phyloP scores from a whole-genome alignment of 495 filamentous ascomycete genomes.

The Hyaloscypha variabilis region DNA sequence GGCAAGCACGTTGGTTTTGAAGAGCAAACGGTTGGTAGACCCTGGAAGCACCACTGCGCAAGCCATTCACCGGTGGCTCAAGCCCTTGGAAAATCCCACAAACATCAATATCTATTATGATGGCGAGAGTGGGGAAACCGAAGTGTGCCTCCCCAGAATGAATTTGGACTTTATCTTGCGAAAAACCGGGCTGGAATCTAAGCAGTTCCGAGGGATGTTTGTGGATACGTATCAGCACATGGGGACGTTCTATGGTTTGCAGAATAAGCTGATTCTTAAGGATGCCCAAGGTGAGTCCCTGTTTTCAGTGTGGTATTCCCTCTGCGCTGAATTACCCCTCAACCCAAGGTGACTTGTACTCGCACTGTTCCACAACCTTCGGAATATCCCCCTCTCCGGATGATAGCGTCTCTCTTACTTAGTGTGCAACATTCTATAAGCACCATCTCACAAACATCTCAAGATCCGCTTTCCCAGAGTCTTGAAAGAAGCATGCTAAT shows the following conservation, averaged over 20 bases:
- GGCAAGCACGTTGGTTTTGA: neutral
- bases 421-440: too few species aligned
- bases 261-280: slow-evolving; percentile 55
- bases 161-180: slow-evolving; percentile 47
- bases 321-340: too few species aligned
- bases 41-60: slow-evolving; percentile 19
- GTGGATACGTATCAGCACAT: slow-evolving; percentile 55
- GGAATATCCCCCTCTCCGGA: too few species aligned
- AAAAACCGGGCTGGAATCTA: slow-evolving; percentile 42
- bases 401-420: too few species aligned
- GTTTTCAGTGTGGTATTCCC: too few species aligned
- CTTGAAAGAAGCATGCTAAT: too few species aligned
- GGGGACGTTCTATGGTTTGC: slow-evolving; percentile 55
- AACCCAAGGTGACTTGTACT: too few species aligned
- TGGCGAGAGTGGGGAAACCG: slow-evolving; percentile 18
- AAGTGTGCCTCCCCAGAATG: slow-evolving; percentile 50
- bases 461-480: too few species aligned
- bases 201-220: slow-evolving; percentile 55
- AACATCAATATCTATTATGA: slow-evolving; percentile 21
- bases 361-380: too few species aligned
- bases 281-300: too few species aligned
- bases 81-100: slow-evolving; percentile 20
- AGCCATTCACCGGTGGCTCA: slow-evolving; percentile 17
- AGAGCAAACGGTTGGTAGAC: slow-evolving; percentile 12
- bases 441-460: too few species aligned